A percentile compares a stretch with the other conserved stretches of the same genome.
These are phyloP conservation scores for Cytospora piceae DNA, from an alignment of 2,329 filamentous ascomycete species.

Conservation along the genomic window DNA sequence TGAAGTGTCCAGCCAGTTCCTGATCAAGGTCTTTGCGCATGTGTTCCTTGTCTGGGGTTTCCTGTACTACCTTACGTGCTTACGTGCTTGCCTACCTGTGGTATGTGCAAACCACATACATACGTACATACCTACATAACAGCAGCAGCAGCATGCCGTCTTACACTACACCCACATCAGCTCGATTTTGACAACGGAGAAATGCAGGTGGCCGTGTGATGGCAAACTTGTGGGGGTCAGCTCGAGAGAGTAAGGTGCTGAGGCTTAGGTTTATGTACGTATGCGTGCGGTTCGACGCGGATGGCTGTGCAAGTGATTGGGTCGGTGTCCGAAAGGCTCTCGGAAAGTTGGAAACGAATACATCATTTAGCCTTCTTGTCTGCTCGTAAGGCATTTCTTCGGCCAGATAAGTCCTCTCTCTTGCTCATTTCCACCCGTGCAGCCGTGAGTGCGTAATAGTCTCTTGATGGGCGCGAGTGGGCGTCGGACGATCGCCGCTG, in stretches of 20 bases:
- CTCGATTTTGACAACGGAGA: conserved; percentile 3
- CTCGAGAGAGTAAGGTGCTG: conserved; percentile 16
- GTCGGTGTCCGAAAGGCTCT: conserved; percentile 14
- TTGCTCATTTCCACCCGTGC: neutral
- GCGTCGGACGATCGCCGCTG: neutral
- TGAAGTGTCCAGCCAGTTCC: conserved; percentile 14
- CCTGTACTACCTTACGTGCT: neutral
- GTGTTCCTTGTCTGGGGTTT: neutral
- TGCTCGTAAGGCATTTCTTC: neutral
- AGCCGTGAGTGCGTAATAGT: neutral
- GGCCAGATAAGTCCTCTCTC: neutral
- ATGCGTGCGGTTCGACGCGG: neutral
- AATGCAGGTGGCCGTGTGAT: conserved; percentile 25
- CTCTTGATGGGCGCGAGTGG: neutral
- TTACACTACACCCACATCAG: neutral
- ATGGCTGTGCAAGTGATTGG: conserved; percentile 15
- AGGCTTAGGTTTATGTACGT: neutral
- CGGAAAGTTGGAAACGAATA: neutral
- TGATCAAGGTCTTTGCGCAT: conserved; percentile 8
- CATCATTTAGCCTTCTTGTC: neutral
- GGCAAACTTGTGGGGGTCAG: conserved; percentile 27
- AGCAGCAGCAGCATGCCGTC: neutral
- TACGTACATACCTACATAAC: neutral
- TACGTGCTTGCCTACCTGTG: too few species aligned
- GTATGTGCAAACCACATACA: too few species aligned